Base-by-base conservation (phyloP, 495 filamentous ascomycete genomes). In the Aspergillus cavernicola region DNA sequence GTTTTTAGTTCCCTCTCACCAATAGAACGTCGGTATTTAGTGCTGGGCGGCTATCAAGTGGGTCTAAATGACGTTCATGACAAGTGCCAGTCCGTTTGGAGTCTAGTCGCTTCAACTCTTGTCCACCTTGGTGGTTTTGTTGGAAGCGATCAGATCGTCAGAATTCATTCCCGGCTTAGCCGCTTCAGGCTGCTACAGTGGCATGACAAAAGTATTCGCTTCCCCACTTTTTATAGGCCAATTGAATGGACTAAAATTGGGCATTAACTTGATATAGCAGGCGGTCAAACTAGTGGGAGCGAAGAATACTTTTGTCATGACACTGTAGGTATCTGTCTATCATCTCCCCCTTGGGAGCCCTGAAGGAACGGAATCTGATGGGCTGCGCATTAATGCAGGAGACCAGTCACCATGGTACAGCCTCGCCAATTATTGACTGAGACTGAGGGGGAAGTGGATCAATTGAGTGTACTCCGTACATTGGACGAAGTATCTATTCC, bases 41-140 rank as follows among this genome's bases (percentile, higher is more conserved):
- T 44, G 48, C 39, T 50, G 56, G 49, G 55, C 57, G 51, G 54
- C 51, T 56, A 53, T 39, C 13, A 44, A 45, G 52, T 55, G 61
- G 52, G 24, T 12, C 20, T 46, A 31, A 53, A 54, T 60, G 58
- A 61, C 61, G 52, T 55, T 39, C 36, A 50, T 40, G 35, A 51
- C 29, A 31, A 0, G 2, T 5, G 36, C 60, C 60, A 66, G 48
- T 19, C 52, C 43, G 10, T 19, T 56, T 54, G 31, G 16, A 47
- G 50, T 24, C 10, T 32, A 23, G n/a, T n/a, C n/a, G 16, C 3
- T 37, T 10, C 31, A 33, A 18, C 38, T 53, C 31, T 23, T 16
- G 52, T 33, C 23, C 38, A 44, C 50, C 20, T 57, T 44, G 44
- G 50, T 43, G 40, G 40, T n/a, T n/a, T 11, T 43, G 40, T 26